phyloP scores from a whole-genome alignment of 139 green algal genomes.

The Pleodorina starrii region DNA sequence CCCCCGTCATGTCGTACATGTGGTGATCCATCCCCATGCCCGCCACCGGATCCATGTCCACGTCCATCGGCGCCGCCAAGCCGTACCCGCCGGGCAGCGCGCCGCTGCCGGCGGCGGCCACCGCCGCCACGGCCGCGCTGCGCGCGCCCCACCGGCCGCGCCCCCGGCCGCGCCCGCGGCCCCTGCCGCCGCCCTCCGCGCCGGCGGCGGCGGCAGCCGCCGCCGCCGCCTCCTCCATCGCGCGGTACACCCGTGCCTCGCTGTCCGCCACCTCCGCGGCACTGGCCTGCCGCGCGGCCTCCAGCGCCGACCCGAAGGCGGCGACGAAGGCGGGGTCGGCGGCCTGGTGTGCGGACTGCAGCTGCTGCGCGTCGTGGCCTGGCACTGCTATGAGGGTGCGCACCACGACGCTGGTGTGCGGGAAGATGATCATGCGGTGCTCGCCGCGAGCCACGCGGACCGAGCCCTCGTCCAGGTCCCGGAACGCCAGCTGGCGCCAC shows the following conservation, averaged over 20 bases:
- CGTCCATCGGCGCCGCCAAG: not conserved
- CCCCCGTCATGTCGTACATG: not conserved
- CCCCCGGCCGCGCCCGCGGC: constrained; percentile 14
- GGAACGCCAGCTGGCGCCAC: constrained; percentile 66
- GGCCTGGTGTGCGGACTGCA: constrained; percentile 15
- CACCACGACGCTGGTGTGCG: constrained; percentile 70
- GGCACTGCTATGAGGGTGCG: constrained; percentile 7
- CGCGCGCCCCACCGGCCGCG: constrained; percentile 8
- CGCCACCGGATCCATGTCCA: not conserved
- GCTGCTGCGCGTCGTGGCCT: constrained; percentile 3
- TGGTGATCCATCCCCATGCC: not conserved
- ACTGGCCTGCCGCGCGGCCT: not conserved
- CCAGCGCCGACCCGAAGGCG: not conserved
- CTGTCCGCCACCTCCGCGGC: not conserved
- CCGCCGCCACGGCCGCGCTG: not conserved
- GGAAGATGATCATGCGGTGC: constrained; percentile 88
- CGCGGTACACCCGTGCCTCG: not conserved
- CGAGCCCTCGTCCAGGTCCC: constrained; percentile 58
- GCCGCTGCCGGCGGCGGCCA: not conserved
- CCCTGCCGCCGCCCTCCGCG: not conserved
- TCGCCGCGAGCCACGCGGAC: constrained; percentile 69
- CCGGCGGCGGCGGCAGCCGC: constrained; percentile 24
- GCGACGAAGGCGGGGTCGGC: constrained; percentile 14
- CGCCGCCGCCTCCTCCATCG: constrained; percentile 28
- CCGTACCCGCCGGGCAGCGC: not conserved